These are phyloP conservation scores for Emmonsiellopsis sp. DNA, from an alignment of 2,329 filamentous ascomycete species.

Conservation along the genomic window DNA sequence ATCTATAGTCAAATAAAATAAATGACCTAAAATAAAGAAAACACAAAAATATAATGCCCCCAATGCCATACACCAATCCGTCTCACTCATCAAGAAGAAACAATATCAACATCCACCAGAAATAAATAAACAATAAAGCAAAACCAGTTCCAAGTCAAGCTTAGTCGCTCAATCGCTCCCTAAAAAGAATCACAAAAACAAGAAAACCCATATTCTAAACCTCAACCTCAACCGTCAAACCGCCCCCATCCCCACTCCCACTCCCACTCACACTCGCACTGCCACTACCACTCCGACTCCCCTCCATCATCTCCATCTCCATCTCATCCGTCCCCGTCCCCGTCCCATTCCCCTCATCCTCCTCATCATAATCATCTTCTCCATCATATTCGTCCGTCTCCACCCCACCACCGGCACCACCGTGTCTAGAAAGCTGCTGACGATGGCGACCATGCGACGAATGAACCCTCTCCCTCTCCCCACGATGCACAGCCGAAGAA, in stretches of 20 bases:
- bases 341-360: slow-evolving; percentile 9
- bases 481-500: neutral
- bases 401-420: slow-evolving; percentile 44
- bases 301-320: neutral
- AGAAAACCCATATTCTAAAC: slow-evolving; percentile 4
- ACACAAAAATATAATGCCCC: too few species aligned
- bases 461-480: neutral
- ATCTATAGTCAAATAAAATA: too few species aligned
- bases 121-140: too few species aligned
- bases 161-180: too few species aligned
- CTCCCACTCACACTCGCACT: neutral
- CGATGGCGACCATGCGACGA: slow-evolving; percentile 1
- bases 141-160: too few species aligned
- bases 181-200: too few species aligned
- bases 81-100: too few species aligned
- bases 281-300: slow-evolving; percentile 1
- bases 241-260: slow-evolving; percentile 2
- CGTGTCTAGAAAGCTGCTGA: neutral
- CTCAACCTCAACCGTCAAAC: slow-evolving; percentile 14
- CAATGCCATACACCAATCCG: too few species aligned
- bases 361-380: slow-evolving; percentile 10
- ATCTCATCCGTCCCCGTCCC: slow-evolving; percentile 12
- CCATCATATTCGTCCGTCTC: slow-evolving; percentile 10
- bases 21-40: too few species aligned
- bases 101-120: too few species aligned